phyloP scores from a whole-genome alignment of 257 asterid genomes.

The Gentiana straminea region DNA sequence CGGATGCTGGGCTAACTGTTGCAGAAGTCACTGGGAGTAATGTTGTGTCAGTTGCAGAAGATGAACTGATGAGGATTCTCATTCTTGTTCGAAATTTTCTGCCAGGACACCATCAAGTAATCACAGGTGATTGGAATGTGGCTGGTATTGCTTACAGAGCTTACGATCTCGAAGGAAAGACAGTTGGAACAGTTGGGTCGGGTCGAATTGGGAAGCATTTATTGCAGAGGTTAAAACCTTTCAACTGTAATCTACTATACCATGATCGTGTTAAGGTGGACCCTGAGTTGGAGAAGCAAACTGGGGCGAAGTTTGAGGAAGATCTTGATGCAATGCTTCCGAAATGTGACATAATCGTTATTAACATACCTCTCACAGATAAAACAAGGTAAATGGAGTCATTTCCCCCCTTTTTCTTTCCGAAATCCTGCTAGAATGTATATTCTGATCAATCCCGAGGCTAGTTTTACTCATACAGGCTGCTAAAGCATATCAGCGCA shows the following conservation, averaged over 20 bases:
- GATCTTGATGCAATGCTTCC: constrained; percentile 88
- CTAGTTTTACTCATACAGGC: background rate
- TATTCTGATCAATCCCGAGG: background rate
- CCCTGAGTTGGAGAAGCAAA: constrained; percentile 59
- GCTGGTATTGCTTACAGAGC: constrained; percentile 84
- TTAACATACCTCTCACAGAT: constrained; percentile 88
- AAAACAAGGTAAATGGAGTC: constrained; percentile 55
- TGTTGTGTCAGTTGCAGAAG: constrained; percentile 91
- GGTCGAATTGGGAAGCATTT: constrained; percentile 83
- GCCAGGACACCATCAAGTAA: constrained; percentile 86
- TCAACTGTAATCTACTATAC: constrained; percentile 77
- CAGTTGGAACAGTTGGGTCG: constrained; percentile 99
- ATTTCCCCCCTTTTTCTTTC: background rate
- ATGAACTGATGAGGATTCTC: constrained; percentile 94
- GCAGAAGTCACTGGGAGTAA: constrained; percentile 99
- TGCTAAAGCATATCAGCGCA: background rate
- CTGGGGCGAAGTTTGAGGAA: constrained; percentile 80
- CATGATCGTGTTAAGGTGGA: constrained; percentile 87
- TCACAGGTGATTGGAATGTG: constrained; percentile 87
- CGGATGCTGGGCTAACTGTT: constrained; percentile 90
- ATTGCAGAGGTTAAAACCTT: constrained; percentile 90
- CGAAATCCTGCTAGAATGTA: background rate
- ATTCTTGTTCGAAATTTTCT: constrained; percentile 84
- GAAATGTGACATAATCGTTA: constrained; percentile 81
- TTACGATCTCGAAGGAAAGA: constrained; percentile 95